Evolutionary conservation across 345 rosid species (phyloP), one percentile per base, ranked within the genome.

Genomic region (Corchorus capsularis): DNA sequence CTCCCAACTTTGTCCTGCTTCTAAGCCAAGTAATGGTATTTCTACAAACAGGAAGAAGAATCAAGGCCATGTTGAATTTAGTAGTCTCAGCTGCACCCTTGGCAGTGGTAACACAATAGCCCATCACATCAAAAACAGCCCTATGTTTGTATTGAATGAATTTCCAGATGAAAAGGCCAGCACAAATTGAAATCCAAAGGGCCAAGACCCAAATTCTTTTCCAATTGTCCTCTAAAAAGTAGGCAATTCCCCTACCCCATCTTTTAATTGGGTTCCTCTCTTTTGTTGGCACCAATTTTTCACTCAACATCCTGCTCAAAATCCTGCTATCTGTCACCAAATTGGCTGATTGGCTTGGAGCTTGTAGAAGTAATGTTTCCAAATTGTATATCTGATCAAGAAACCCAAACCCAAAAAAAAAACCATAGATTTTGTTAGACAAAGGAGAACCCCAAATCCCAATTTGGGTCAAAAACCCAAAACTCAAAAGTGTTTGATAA

Each of bases 1-100:
- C 70, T 0, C 96, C 94, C 15, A 89, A 69, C 87, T 81, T 87
- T 65, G 92, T 86, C 60, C 64, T 89, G 84, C 87, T 89, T 72
- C 96, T 85, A 43, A 93, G 88, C 93, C 91, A 90, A 71, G 96
- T 91, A 53, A 91, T 89, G 54, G 93, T 90, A 54, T 91, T 93
- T 74, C 98, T 85, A 69, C 96, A 93, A 5, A 91, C 90, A 9
- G 93, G 98, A 6, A 93, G 82, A 49, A 93, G 89, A 68, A 93
- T 90, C n/a, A 93, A 67, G 8, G 98, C 96, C 98, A 93, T 91
- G 84, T 93, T 93, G 86, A 93, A 84, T 69, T 93, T 90, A 35
- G 83, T 79, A 2, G 90, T 87, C 89, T 93, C 96, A 19, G 96
- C 98, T 12, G 85, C 91, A 41, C 96, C 98, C 72, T 91, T 91